phyloP scores from a whole-genome alignment of 2,329 filamentous ascomycete genomes.

The Zopfia rhizophila region DNA sequence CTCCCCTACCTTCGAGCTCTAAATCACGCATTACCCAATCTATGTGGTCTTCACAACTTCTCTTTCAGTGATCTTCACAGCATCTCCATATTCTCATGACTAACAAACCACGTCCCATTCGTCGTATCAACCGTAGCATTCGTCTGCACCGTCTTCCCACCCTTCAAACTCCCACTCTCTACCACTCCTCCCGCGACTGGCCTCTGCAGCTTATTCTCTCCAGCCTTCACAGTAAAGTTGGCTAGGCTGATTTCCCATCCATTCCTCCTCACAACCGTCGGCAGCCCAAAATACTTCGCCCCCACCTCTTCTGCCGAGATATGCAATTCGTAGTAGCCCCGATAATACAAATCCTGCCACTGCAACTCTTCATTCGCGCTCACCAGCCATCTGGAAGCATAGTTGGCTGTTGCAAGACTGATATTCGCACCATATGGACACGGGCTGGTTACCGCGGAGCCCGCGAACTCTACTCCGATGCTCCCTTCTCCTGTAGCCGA shows the following conservation, averaged over 20 bases:
- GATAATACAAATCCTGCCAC: slow-evolving; percentile 79
- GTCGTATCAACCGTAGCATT: slow-evolving; percentile 47
- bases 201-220: slow-evolving; percentile 67
- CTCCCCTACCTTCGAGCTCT: no score
- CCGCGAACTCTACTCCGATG: slow-evolving; percentile 66
- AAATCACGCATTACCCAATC: no score
- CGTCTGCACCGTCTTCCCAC: slow-evolving; percentile 49
- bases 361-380: slow-evolving; percentile 71
- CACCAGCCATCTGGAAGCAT: slow-evolving; percentile 43
- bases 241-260: slow-evolving; percentile 73
- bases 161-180: slow-evolving; percentile 67
- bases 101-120: slow-evolving; percentile 49
- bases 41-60: no score
- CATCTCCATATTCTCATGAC: slow-evolving; percentile 35
- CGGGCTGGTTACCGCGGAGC: slow-evolving; percentile 71
- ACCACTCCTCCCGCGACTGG: slow-evolving; percentile 62
- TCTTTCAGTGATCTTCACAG: no score
- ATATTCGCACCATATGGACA: slow-evolving; percentile 70
- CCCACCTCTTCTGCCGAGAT: slow-evolving; percentile 64
- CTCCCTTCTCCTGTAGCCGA: slow-evolving; percentile 50
- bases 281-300: slow-evolving; percentile 73
- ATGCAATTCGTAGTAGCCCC: slow-evolving; percentile 76
- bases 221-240: slow-evolving; percentile 74
- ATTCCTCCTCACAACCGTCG: slow-evolving; percentile 69
- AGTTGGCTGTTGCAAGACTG: slow-evolving; percentile 63